Evolutionary conservation across 805 yeast genomes (phyloP).

Genomic region (Ascoidea tarda): DNA sequence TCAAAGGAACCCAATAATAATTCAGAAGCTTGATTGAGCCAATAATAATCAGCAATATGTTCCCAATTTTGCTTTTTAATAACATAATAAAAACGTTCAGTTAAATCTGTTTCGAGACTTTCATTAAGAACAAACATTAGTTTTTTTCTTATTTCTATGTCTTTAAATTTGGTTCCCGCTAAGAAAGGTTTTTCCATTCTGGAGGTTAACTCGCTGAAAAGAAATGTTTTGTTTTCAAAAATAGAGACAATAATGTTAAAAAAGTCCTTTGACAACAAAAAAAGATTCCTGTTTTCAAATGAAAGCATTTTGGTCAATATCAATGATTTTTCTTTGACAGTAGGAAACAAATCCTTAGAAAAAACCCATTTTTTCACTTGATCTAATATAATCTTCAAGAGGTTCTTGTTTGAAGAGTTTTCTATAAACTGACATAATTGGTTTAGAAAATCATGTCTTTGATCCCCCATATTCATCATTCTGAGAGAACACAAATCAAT

Average conservation of each 20-base stretch:
- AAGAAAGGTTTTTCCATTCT: slow-evolving; percentile 94
- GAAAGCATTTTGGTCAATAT: slow-evolving; percentile 86
- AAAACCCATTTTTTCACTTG: slow-evolving; percentile 88
- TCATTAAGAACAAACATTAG: slow-evolving; percentile 68
- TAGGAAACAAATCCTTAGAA: slow-evolving; percentile 70
- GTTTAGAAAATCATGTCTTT: slow-evolving; percentile 76
- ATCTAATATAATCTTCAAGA: slow-evolving; percentile 58
- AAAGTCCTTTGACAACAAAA: slow-evolving; percentile 51
- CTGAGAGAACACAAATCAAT: slow-evolving; percentile 67
- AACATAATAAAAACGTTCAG: slow-evolving; percentile 71
- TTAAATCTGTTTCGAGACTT: slow-evolving; percentile 65
- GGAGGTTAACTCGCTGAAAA: slow-evolving; percentile 79
- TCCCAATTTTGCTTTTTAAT: slow-evolving; percentile 98
- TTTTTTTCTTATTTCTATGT: slow-evolving; percentile 57
- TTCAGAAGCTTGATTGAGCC: slow-evolving; percentile 91
- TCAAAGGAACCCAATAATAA: slow-evolving; percentile 70
- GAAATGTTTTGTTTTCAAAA: slow-evolving; percentile 65
- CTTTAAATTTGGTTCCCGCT: slow-evolving; percentile 80
- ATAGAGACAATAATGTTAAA: slow-evolving; percentile 80
- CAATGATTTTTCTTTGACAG: slow-evolving; percentile 92
- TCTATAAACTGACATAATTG: slow-evolving; percentile 84
- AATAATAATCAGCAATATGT: slow-evolving; percentile 77
- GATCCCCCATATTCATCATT: slow-evolving; percentile 82
- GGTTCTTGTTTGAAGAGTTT: slow-evolving; percentile 64
- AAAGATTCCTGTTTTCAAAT: slow-evolving; percentile 69